A percentile compares a stretch with the other conserved stretches of the same genome.
Conservation (phyloP, 1,284 basidiomycete species). For the Ustilago nuda region DNA sequence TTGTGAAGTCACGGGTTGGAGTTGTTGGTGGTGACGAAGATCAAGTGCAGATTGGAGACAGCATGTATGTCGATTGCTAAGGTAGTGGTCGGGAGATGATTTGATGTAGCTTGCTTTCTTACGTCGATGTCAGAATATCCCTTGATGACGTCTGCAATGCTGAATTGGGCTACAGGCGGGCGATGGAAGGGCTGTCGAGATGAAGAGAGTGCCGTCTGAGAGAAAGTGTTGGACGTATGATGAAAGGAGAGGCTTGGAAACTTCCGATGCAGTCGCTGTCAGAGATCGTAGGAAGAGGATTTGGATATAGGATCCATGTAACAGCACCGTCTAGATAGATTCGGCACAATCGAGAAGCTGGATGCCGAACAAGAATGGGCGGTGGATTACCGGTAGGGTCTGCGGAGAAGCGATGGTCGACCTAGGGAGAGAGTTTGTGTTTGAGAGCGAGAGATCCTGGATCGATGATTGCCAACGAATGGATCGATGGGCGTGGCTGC, state of each 20-base stretch:
- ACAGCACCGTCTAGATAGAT: not conserved
- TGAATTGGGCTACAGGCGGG: not conserved
- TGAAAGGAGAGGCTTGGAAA: not conserved
- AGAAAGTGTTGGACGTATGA: constrained; percentile 9
- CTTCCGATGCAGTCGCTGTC: not conserved
- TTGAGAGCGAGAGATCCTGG: not conserved
- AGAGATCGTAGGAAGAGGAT: not conserved
- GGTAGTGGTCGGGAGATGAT: not conserved
- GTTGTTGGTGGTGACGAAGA: not conserved
- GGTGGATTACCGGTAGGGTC: not conserved
- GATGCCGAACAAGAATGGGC: not conserved
- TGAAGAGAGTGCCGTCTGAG: constrained; percentile 7
- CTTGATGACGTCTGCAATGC: constrained; percentile 13
- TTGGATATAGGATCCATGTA: not conserved
- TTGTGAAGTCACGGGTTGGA: not conserved
- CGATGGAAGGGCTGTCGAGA: constrained; percentile 23
- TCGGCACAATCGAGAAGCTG: not conserved
- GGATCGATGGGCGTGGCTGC: no score
- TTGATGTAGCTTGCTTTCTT: constrained; percentile 5
- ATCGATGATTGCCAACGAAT: not conserved
- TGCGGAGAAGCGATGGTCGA: not conserved
- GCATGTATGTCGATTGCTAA: constrained; percentile 3
- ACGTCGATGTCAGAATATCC: constrained; percentile 33
- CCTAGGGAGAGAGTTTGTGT: not conserved
- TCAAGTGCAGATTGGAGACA: not conserved